Percentiles rank a stretch among this genome's conserved stretches.
Evolutionary conservation across 2,329 filamentous ascomycete genomes (phyloP).

Genomic region (Exophiala bonariae): DNA sequence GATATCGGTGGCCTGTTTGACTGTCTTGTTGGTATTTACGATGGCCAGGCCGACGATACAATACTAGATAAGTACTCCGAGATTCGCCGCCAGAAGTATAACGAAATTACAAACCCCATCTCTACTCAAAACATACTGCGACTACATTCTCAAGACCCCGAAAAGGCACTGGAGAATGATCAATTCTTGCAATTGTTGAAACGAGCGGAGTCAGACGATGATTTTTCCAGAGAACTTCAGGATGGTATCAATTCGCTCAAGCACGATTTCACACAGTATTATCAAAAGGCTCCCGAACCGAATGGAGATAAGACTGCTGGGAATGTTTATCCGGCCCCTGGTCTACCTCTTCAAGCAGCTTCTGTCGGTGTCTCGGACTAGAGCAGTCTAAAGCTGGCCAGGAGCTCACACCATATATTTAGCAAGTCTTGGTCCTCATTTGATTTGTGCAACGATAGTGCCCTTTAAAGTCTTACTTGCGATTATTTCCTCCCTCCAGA

Average conservation of each 20-base stretch:
- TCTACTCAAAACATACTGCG: slow-evolving; percentile 44
- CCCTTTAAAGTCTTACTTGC: slow-evolving; percentile 27
- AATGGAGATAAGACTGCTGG: neutral
- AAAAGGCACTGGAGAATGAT: slow-evolving; percentile 37
- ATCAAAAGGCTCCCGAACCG: neutral
- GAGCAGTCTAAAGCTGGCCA: too few species aligned
- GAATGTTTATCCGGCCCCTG: too few species aligned
- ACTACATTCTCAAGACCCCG: slow-evolving; percentile 36
- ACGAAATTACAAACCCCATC: slow-evolving; percentile 39
- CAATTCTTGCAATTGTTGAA: slow-evolving; percentile 37
- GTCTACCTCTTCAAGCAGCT: too few species aligned
- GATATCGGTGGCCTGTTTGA: slow-evolving; percentile 63
- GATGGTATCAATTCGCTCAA: slow-evolving; percentile 9
- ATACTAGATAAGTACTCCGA: slow-evolving; percentile 47
- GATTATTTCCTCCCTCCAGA: slow-evolving; percentile 38
- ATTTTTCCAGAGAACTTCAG: slow-evolving; percentile 23
- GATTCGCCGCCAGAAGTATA: slow-evolving; percentile 40
- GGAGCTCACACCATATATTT: too few species aligned
- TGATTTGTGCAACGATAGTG: neutral
- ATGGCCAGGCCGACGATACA: slow-evolving; percentile 37
- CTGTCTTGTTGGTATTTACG: slow-evolving; percentile 51
- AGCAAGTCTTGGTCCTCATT: too few species aligned
- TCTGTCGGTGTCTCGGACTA: too few species aligned
- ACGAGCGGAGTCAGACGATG: slow-evolving; percentile 33
- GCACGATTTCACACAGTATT: slow-evolving; percentile 24